Evolutionary conservation across 176 grass and related monocot genomes (phyloP), one percentile per base, ranked within the genome.

Genomic region (Avena eriantha): DNA sequence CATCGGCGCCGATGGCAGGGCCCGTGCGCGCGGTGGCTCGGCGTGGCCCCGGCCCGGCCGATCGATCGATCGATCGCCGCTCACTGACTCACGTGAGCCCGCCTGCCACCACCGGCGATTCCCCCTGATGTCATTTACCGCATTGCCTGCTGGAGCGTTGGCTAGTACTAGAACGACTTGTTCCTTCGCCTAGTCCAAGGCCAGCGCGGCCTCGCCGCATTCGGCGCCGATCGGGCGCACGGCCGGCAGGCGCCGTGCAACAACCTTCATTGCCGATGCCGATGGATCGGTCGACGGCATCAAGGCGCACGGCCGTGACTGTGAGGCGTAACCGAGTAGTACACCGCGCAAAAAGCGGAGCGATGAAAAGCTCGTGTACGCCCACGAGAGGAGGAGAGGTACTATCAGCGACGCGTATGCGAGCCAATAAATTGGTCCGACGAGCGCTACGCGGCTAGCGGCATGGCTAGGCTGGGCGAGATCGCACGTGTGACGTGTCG

Each of bases 401-500:
- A 34, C 0, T 50, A 49, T 9, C 41, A 14, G 59, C 78, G 26
- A 22, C 34, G 54, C 7, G 7, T 78, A 1, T 2, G 63, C 47
- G 4, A 3, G 22, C 69, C 68, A 83, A 83, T 72, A 22, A 45
- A 58, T 73, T 2, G n/a, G 14, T 10, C 57, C 39, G 18, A 47
- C 17, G 23, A 21, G 3, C 7, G 58, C 12, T 26, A 1, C 9
- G 29, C 3, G 3, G 51, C 23, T 76, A 65, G 57, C 21, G 21
- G 26, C 34, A 35, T 36, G 48, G 70, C 1, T 19, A 36, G 57
- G 59, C 49, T 23, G 48, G 68, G 60, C 29, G 33, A 29, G 43
- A 13, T 33, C 61, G 9, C 73, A 64, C 53, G 63, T 18, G 79
- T 16, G 89, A 84, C 85, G 82, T 81, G 90, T 91, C 82, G 81